These are phyloP conservation scores for Pichia cabralensis DNA, from an alignment of 805 yeast genomes.

Conservation along the genomic window DNA sequence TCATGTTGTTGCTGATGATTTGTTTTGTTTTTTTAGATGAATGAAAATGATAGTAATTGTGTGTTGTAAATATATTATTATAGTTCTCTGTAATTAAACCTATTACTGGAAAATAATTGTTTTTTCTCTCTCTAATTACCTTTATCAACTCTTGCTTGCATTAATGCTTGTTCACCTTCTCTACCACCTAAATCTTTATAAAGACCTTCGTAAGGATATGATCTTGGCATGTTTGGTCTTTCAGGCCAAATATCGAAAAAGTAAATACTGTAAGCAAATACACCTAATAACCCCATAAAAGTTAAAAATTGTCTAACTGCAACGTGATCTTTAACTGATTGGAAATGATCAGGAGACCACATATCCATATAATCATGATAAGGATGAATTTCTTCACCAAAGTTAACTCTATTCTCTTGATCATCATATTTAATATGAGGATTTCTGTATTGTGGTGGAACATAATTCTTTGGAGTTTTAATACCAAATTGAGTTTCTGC, in stretches of 20 bases:
- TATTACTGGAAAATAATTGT: too few relatives aligned
- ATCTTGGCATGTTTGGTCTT: constrained; percentile 66
- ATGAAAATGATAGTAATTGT: neutral
- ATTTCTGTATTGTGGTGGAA: constrained; percentile 47
- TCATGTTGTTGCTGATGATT: too few relatives aligned
- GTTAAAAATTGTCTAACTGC: constrained; percentile 51
- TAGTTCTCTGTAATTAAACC: too few relatives aligned
- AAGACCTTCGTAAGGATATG: constrained; percentile 67
- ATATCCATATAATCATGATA: constrained; percentile 67
- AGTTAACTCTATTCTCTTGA: constrained; percentile 71
- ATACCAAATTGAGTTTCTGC: constrained; percentile 35
- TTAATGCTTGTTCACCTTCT: constrained; percentile 33
- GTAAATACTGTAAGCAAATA: constrained; percentile 35
- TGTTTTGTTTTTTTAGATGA: too few relatives aligned
- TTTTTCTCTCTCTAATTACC: too few relatives aligned
- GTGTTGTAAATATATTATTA: too few relatives aligned
- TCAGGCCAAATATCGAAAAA: constrained; percentile 49
- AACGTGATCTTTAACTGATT: constrained; percentile 45
- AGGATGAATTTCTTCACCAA: constrained; percentile 60
- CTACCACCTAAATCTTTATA: constrained; percentile 66
- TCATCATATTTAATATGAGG: constrained; percentile 72
- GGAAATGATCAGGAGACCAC: constrained; percentile 79
- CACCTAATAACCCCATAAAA: constrained; percentile 42
- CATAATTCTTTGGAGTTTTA: constrained; percentile 45
- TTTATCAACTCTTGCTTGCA: constrained; percentile 33